Base-by-base conservation (phyloP, 2,329 filamentous ascomycete genomes). In the Fusarium redolens region DNA sequence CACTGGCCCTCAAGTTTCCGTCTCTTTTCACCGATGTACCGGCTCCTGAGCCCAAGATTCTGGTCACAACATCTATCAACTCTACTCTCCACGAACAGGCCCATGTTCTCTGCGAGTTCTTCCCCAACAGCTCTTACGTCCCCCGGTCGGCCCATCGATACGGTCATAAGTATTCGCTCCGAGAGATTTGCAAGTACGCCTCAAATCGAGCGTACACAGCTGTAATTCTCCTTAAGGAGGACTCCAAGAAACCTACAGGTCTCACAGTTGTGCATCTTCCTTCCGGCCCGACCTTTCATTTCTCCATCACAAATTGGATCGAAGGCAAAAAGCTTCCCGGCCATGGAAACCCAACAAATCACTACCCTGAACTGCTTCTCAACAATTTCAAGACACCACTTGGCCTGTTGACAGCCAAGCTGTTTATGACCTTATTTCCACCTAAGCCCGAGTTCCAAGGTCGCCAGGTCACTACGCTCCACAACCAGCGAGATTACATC, bases 401-500 rank as follows among this genome's bases (percentile, higher is more conserved):
- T 4, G 96, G 96, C 83, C 86, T 97, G 14, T 85, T 98, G 43
- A 94, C 95, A 0, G 96, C 95, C 13, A 92, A 94, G 78, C 85
- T 98, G 3, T 96, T 99, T 85, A 79, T 81, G 73, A 82, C 80
- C 15, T 72, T 85, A 51, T 84, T 84, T 82, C 96, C 96, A 0
- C 89, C 92, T 1, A 89, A 90, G 47, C 96, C 96, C 1, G 94
- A 98, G 77, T 86, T 98, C 10, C 88, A 92, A 74, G 96, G 96
- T 8, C 87, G 96, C 30, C 95, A 98, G 79, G 95, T 98, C 2
- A 91, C 98, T 13, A 98, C 96, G 2, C 84, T 98, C 58, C 95
- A 98, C 82, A 98, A 98, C 77, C 95, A 97, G 85, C 92, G 96
- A 72, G 96, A 98, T 82, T 98, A 96, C 82, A 96, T 98, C 76